Conservation (phyloP, 306 rosid species). For the Lotus japonicus region DNA sequence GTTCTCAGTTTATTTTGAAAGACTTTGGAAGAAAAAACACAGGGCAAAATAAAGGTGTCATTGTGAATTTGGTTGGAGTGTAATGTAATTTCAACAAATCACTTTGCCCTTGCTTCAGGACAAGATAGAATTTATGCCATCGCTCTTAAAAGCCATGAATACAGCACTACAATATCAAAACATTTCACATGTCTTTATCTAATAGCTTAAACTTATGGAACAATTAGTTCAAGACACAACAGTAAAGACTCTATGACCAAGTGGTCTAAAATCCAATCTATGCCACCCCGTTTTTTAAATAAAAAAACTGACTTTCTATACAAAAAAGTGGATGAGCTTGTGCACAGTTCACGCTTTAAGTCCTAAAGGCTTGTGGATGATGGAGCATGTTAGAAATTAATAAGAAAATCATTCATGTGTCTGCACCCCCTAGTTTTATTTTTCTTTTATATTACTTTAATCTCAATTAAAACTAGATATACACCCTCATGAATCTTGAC, state of each 20-base stretch:
- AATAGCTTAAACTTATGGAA: background rate
- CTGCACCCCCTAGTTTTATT: background rate
- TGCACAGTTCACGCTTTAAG: background rate
- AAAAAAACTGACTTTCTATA: background rate
- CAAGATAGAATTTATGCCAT: no score
- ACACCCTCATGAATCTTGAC: constrained; percentile 1
- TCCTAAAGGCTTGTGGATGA: background rate
- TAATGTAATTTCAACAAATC: background rate
- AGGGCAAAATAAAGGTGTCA: background rate
- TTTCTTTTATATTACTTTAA: background rate
- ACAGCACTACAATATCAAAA: no score
- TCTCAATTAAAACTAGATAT: background rate
- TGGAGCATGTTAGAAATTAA: no score
- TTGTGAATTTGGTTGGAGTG: background rate
- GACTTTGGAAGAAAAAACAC: background rate
- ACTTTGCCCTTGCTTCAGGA: background rate
- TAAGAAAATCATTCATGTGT: no score
- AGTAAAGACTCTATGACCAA: background rate
- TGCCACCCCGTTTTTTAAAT: background rate
- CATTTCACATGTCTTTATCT: background rate
- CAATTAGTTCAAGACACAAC: background rate
- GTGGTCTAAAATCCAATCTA: background rate
- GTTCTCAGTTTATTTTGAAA: background rate
- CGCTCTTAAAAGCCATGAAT: no score
- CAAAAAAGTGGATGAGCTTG: background rate